A percentile compares a stretch with the other conserved stretches of the same genome.
Conservation (phyloP, 805 yeast genomes). For the Teunomyces kruisii region DNA sequence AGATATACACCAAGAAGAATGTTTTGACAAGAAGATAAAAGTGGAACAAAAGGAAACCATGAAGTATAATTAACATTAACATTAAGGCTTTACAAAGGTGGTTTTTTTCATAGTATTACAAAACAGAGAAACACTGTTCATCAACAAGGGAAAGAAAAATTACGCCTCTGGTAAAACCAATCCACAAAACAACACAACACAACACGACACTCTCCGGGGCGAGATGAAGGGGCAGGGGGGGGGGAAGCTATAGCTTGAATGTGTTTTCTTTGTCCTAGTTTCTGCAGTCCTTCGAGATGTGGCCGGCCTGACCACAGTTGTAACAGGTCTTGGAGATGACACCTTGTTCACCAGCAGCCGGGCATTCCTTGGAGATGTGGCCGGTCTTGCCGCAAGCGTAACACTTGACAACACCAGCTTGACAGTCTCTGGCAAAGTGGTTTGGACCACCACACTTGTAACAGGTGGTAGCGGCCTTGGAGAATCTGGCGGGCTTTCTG, state of each 20-base stretch:
- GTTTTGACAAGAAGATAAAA: conserved; percentile 6
- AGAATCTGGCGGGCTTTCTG: conserved; percentile 18
- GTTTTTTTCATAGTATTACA: no score
- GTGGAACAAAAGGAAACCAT: not conserved
- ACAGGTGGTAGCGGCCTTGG: conserved; percentile 54
- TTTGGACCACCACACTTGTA: conserved; percentile 92
- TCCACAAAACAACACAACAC: conserved; percentile 4
- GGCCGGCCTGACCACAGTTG: conserved; percentile 79
- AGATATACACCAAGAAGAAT: conserved; percentile 5
- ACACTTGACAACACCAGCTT: conserved; percentile 70
- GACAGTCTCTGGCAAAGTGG: conserved; percentile 91
- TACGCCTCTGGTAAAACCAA: not conserved
- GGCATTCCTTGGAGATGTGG: conserved; percentile 85
- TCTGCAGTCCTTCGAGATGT: conserved; percentile 77
- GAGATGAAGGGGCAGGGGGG: not conserved
- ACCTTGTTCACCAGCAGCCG: conserved; percentile 48
- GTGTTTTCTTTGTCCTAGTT: not conserved
- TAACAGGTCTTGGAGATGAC: conserved; percentile 59
- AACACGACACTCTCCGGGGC: conserved; percentile 4
- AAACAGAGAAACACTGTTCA: not conserved
- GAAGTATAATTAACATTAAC: conserved; percentile 3
- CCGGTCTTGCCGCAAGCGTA: conserved; percentile 91
- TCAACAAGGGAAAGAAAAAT: not conserved
- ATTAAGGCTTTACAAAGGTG: not conserved
- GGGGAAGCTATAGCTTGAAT: no score